Base-by-base conservation (phyloP, 768 basidiomycete species). In the Boletus huronensis region DNA sequence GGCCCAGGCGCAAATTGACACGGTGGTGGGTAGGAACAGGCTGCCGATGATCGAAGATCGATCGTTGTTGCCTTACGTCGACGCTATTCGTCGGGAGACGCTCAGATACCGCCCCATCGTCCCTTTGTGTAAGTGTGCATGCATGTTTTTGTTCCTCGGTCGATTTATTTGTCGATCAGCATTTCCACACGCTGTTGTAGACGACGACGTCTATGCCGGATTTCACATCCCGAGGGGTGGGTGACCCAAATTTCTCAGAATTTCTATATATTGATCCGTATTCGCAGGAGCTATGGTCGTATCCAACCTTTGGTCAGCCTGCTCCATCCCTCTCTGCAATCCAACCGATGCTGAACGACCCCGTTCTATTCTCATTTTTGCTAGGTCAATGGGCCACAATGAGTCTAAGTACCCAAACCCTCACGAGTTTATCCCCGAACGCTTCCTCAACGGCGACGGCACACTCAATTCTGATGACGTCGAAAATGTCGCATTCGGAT, bases 141-240 rank as follows among this genome's bases (percentile, higher is more conserved):
- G 19, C 5, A 28, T 31, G n/a, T 1, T 19, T 19, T 11, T 9
- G 7, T 40, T 35, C 21, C 13, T 26, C 6, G 11, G 9, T 10
- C 31, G 5, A 48, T 34, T 41, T n/a, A 6, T 19, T 4, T 5
- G 8, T 48, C 35, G 0, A 32, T 28, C 25, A 66, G 72, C 66
- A 0, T 36, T 72, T 11, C 66, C 73, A 8, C 74, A 72, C 54
- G 50, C 60, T 21, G 49, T 62, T 7, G 74, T 75, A 1, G 55
- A 73, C 23, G 77, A 79, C 32, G 79, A 80, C 31, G 50, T 72
- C 6, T 80, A 78, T 54, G 66, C 70, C 31, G 75, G 77, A n/a
- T 79, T 77, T 52, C 65, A 75, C 8, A 85, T 85, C 44, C 83
- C 84, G 5, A 74, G 75, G 55, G 64, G 64, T 66, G 23, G 32